Evolutionary conservation across 2,329 filamentous ascomycete species (phyloP), one percentile per base, ranked within the genome.

Genomic region (Pseudonectria buxi): DNA sequence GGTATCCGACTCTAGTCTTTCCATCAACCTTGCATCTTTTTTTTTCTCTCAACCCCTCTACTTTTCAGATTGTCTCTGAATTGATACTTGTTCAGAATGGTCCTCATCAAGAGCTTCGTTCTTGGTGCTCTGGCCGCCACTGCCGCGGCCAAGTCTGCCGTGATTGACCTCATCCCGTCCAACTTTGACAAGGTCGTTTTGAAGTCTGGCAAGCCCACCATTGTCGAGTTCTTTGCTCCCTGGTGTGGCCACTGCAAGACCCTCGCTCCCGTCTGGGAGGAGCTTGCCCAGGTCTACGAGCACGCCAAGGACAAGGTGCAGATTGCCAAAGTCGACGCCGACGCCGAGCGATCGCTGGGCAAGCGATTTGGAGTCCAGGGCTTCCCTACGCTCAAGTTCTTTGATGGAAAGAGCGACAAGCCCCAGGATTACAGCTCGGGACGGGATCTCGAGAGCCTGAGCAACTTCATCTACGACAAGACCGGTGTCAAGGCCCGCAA

Each of bases 191-290:
- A 82, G 31, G 73, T 95, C 36, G 87, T 95, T 46, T 74, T 95
- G 41, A 79, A 94, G 61, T 90, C 86, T 30, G 88, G 88, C 64
- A 96, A 94, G 71, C 90, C 92, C 28, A 89, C 92, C 0, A 81
- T 98, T 16, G 88, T 96, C 53, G 89, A 96, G 64, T 98, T 98
- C 76, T 96, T 94, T 59, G 92, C 92, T 24, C 89, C 90, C 15
- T 98, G 92, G 92, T 98, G 92, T 58, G 94, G 92, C 24, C 92
- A 98, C 74, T 98, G 92, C 86, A 96, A 96, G 77, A 94, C 71
- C 57, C 83, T 98, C 24, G 92, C 92, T 12, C 94, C 92, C 32
- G 71, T 94, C 40, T 98, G 94, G 65, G 92, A 98, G 62, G 86
- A 98, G 59, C 79, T 98, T 28, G 92, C 79, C 30, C 62, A 71